phyloP scores from a whole-genome alignment of 83 land plant species.

The Diphasiastrum complanatum region DNA sequence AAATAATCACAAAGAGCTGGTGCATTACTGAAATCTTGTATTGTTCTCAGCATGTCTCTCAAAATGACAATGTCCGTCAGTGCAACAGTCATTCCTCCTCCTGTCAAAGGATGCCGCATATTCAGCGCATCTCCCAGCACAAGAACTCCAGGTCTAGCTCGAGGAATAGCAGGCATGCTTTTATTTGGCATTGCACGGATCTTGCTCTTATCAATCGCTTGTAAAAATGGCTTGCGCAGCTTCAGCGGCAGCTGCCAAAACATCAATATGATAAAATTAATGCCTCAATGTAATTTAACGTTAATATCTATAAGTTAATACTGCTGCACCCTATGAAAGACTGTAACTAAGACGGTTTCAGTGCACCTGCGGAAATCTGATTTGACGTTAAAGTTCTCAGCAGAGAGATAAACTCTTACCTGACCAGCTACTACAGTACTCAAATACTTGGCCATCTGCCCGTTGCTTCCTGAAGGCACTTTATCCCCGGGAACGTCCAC shows the following conservation, averaged over 20 bases:
- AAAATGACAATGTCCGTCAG: conserved; percentile 62
- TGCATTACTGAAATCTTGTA: conserved; percentile 48
- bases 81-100: conserved; percentile 98
- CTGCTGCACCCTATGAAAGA: no score
- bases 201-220: conserved; percentile 55
- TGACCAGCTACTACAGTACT: conserved; percentile 57
- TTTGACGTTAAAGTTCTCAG: no score
- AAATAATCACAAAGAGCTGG: conserved; percentile 51
- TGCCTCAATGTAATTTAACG: no score
- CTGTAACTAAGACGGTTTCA: no score
- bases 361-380: no score
- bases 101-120: conserved; percentile 89
- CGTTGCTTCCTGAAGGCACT: conserved; percentile 57
- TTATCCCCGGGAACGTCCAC: conserved; percentile 64
- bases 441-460: conserved; percentile 61
- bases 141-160: conserved; percentile 84
- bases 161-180: conserved; percentile 83
- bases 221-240: conserved; percentile 48
- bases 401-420: conserved; percentile 22
- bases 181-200: conserved; percentile 78
- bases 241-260: conserved; percentile 54
- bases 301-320: no score
- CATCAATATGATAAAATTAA: no score
- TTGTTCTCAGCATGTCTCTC: conserved; percentile 50
- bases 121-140: conserved; percentile 88